phyloP scores from a whole-genome alignment of 2,329 filamentous ascomycete species.

The Pseudopyrenochaeta lycopersici region DNA sequence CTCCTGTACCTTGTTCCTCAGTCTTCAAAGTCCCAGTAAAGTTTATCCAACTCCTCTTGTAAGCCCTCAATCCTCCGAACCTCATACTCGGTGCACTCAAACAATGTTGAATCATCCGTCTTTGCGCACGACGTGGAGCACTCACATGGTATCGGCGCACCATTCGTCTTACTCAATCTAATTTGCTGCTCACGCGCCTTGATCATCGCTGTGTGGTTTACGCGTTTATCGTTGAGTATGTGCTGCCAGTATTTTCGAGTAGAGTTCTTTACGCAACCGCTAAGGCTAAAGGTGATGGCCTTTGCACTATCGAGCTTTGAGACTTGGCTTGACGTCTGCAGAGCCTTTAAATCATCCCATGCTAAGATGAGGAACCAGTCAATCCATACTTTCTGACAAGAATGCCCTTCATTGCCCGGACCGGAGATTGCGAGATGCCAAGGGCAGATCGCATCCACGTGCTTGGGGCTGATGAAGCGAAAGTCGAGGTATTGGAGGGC shows the following conservation, averaged over 20 bases:
- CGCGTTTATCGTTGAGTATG: constrained; percentile 3
- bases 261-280: constrained; percentile 22
- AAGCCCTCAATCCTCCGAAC: constrained; percentile 7
- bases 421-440: constrained; percentile 2
- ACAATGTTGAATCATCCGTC: neutral
- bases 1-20: neutral
- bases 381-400: constrained; percentile 27
- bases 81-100: constrained; percentile 5
- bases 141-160: too few species aligned
- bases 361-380: constrained; percentile 18
- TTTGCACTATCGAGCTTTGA: neutral
- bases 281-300: constrained; percentile 4
- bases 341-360: neutral
- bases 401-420: constrained; percentile 7
- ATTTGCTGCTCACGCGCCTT: too few species aligned
- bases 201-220: neutral
- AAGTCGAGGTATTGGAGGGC: constrained; percentile 19
- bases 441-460: constrained; percentile 16
- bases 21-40: constrained; percentile 17
- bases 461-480: constrained; percentile 29
- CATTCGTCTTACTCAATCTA: too few species aligned
- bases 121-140: neutral
- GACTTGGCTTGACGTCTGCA: neutral
- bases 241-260: constrained; percentile 15
- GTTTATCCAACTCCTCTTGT: constrained; percentile 5